These are phyloP conservation scores for Coemansia pectinata DNA, from an alignment of 192 early-diverging fungal genomes.

Conservation along the genomic window DNA sequence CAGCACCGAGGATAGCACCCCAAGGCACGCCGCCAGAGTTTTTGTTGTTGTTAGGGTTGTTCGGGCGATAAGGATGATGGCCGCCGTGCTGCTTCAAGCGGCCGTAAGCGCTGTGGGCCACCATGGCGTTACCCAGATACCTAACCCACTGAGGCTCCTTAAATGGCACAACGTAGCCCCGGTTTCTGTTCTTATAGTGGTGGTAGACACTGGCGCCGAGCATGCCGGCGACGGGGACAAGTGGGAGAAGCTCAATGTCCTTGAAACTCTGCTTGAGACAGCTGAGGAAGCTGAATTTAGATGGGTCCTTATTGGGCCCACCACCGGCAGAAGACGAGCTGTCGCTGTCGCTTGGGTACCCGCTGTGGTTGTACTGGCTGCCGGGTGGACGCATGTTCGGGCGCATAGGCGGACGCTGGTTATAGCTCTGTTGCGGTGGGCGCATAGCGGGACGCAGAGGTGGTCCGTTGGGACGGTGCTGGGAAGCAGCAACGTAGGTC, in stretches of 20 bases:
- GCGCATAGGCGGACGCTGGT: slow-evolving; percentile 8
- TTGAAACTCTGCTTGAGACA: slow-evolving; percentile 41
- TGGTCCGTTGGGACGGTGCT: slow-evolving; percentile 9
- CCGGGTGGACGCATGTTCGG: background rate
- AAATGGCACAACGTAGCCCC: slow-evolving; percentile 15
- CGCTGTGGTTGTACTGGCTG: slow-evolving; percentile 6
- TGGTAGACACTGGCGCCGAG: slow-evolving; percentile 40
- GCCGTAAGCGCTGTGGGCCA: slow-evolving; percentile 30
- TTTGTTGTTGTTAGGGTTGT: background rate
- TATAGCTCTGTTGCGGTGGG: slow-evolving; percentile 3
- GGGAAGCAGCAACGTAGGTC: slow-evolving; percentile 8
- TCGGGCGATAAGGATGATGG: background rate
- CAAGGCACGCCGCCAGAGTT: slow-evolving; percentile 21
- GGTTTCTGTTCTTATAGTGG: slow-evolving; percentile 17
- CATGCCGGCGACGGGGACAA: slow-evolving; percentile 31
- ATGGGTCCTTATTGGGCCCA: background rate
- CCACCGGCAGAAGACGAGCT: slow-evolving; percentile 11
- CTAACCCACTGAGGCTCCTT: slow-evolving; percentile 39
- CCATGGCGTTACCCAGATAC: slow-evolving; percentile 21
- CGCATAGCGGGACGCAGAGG: slow-evolving; percentile 11
- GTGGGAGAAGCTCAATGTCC: slow-evolving; percentile 19
- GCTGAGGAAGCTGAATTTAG: slow-evolving; percentile 20
- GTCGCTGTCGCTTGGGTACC: slow-evolving; percentile 26
- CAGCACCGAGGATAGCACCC: slow-evolving; percentile 20
- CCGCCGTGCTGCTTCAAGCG: slow-evolving; percentile 12